A percentile compares a stretch with the other conserved stretches of the same genome.
These are phyloP conservation scores for Colletotrichum camelliae DNA, from an alignment of 2,329 filamentous ascomycete species.

Conservation along the genomic window DNA sequence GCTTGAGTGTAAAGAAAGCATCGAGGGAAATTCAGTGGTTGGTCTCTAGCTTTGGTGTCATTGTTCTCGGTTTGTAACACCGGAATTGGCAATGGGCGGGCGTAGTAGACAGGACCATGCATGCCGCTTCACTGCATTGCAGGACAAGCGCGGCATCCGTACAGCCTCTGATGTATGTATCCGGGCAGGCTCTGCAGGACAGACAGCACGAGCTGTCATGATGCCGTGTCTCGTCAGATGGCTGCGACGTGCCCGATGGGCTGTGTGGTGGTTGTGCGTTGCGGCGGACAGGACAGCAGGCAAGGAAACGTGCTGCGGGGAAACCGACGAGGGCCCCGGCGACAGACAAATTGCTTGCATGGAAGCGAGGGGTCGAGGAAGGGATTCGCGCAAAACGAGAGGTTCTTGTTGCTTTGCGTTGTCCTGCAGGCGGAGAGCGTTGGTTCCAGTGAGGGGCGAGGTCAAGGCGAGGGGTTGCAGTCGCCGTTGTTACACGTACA, in stretches of 20 bases:
- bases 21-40: not conserved
- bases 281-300: too few relatives aligned
- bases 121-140: not conserved
- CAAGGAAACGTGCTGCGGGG: not conserved
- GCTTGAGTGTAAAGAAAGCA: not conserved
- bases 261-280: not conserved
- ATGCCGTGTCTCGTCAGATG: slow-evolving; percentile 6
- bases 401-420: not conserved
- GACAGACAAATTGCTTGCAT: slow-evolving; percentile 18
- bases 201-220: slow-evolving; percentile 1
- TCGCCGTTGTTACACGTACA: not conserved
- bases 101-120: not conserved
- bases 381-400: not conserved
- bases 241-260: not conserved
- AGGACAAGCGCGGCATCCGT: not conserved
- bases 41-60: not conserved
- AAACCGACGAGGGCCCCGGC: not conserved
- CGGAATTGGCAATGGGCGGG: not conserved
- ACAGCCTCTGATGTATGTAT: not conserved
- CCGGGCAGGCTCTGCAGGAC: not conserved
- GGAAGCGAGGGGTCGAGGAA: not conserved
- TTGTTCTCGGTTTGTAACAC: not conserved
- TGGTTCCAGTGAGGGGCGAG: not conserved
- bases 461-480: not conserved
- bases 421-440: not conserved